Percentiles rank a stretch among this genome's conserved stretches.
phyloP scores from a whole-genome alignment of 495 filamentous ascomycete genomes.

The Recurvomyces mirabilis region DNA sequence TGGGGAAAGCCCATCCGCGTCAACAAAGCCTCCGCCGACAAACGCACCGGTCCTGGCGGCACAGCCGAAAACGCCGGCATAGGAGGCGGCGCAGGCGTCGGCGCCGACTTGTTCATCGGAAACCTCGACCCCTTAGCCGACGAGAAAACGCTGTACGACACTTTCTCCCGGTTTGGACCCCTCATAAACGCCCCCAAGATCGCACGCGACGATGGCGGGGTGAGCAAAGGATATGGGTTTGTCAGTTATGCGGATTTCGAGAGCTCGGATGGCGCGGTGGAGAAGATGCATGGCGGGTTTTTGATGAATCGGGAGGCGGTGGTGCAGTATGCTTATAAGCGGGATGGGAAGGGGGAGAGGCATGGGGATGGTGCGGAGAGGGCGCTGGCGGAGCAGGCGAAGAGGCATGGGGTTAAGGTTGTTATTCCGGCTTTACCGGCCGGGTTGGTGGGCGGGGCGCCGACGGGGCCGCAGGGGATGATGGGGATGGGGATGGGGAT shows the following conservation, averaged over 20 bases:
- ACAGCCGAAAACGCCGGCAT: constrained; percentile 74
- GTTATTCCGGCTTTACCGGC: constrained; percentile 43
- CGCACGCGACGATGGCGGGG: constrained; percentile 78
- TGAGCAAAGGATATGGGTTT: constrained; percentile 94
- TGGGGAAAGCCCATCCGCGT: constrained; percentile 93
- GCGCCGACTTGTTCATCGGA: constrained; percentile 93
- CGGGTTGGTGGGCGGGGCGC: constrained; percentile 32
- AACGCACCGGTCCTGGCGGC: constrained; percentile 52
- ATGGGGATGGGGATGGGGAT: constrained; percentile 23
- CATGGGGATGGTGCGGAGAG: constrained; percentile 93
- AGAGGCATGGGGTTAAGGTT: constrained; percentile 83
- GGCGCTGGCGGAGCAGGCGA: constrained; percentile 82
- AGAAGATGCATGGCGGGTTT: constrained; percentile 92
- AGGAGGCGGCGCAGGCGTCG: constrained; percentile 50
- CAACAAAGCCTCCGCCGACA: constrained; percentile 93
- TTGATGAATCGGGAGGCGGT: constrained; percentile 92
- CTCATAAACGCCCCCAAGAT: constrained; percentile 81
- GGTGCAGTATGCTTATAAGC: constrained; percentile 98
- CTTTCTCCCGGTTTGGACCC: constrained; percentile 86
- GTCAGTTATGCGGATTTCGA: constrained; percentile 92
- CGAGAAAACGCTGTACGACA: constrained; percentile 94
- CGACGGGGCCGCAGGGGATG: constrained; percentile 35
- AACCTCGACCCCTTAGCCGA: constrained; percentile 92
- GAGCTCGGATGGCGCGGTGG: constrained; percentile 80
- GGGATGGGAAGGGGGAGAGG: constrained; percentile 93